phyloP scores from a whole-genome alignment of 2,329 filamentous ascomycete genomes.

The Neoascochyta sp. region DNA sequence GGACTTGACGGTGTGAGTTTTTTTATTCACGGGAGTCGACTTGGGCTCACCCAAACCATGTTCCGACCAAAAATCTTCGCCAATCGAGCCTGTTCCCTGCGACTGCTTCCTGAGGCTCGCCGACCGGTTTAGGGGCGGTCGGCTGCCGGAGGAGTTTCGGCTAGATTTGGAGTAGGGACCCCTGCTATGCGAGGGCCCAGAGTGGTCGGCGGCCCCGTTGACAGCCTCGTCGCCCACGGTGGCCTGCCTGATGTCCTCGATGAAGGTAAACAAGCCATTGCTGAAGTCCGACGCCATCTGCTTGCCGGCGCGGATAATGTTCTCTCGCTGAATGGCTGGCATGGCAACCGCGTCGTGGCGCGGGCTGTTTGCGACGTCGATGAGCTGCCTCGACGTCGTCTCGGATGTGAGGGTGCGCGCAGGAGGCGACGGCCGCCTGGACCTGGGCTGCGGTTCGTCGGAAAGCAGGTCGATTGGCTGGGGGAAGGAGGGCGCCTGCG shows the following conservation, averaged over 20 bases:
- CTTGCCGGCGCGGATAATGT: constrained; percentile 50
- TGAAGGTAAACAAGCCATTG: constrained; percentile 86
- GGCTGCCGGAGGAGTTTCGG: constrained; percentile 29
- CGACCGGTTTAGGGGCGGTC: constrained; percentile 29
- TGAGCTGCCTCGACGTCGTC: constrained; percentile 27
- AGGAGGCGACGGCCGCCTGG: constrained; percentile 11
- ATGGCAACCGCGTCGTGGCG: constrained; percentile 30
- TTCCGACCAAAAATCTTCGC: constrained; percentile 44
- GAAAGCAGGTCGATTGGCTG: constrained; percentile 38
- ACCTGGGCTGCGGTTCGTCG: constrained; percentile 16
- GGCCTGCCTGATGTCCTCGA: constrained; percentile 91
- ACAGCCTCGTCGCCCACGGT: constrained; percentile 91
- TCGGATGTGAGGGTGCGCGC: constrained; percentile 30
- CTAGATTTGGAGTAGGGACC: constrained; percentile 23
- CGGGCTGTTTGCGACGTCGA: constrained; percentile 23
- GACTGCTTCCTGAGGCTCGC: constrained; percentile 32
- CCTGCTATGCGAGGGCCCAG: constrained; percentile 28
- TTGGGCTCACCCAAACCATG: constrained; percentile 41
- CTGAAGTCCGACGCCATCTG: constrained; percentile 87
- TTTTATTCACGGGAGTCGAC: constrained; percentile 34
- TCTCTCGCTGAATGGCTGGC: constrained; percentile 35
- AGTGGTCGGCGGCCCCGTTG: constrained; percentile 33
- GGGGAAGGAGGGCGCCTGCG: constrained; percentile 36
- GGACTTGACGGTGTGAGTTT: constrained; percentile 38
- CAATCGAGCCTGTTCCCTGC: constrained; percentile 34